These are phyloP conservation scores for Aureobasidium sp. DNA, from an alignment of 2,329 filamentous ascomycete species.

Conservation along the genomic window DNA sequence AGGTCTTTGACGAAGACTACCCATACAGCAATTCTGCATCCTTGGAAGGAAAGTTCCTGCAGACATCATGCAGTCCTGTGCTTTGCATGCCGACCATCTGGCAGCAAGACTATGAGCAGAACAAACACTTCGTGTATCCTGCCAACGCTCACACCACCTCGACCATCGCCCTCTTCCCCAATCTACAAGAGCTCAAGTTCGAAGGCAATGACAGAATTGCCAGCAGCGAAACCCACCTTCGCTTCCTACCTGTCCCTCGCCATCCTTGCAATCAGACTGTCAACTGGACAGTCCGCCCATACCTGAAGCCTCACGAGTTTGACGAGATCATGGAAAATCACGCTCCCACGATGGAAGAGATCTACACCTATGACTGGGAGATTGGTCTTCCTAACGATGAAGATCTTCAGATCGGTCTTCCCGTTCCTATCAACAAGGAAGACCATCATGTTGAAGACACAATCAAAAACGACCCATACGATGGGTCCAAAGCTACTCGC, in stretches of 20 bases:
- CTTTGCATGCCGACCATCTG: slow-evolving; percentile 33
- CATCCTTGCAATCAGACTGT: slow-evolving; percentile 32
- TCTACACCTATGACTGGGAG: slow-evolving; percentile 3
- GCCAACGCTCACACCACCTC: slow-evolving; percentile 11
- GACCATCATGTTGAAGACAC: slow-evolving; percentile 16
- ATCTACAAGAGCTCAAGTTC: slow-evolving; percentile 35
- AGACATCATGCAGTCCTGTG: slow-evolving; percentile 21
- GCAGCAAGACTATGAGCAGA: slow-evolving; percentile 24
- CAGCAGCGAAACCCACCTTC: slow-evolving; percentile 33
- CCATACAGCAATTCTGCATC: background rate
- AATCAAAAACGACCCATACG: slow-evolving; percentile 14
- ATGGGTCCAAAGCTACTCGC: slow-evolving; percentile 11
- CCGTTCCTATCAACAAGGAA: slow-evolving; percentile 12
- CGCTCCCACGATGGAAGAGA: slow-evolving; percentile 13
- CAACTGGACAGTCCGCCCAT: slow-evolving; percentile 33
- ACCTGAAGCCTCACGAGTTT: slow-evolving; percentile 29
- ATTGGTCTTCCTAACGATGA: slow-evolving; percentile 4
- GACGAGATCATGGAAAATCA: slow-evolving; percentile 23
- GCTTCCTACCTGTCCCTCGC: slow-evolving; percentile 36
- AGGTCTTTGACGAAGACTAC: background rate
- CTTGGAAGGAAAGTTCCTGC: background rate
- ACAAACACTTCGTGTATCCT: background rate
- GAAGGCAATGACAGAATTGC: slow-evolving; percentile 40
- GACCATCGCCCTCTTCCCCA: slow-evolving; percentile 32
- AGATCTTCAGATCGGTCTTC: slow-evolving; percentile 14